Base-by-base conservation (phyloP, 1,284 basidiomycete species). In the Apiotrichum sp. region DNA sequence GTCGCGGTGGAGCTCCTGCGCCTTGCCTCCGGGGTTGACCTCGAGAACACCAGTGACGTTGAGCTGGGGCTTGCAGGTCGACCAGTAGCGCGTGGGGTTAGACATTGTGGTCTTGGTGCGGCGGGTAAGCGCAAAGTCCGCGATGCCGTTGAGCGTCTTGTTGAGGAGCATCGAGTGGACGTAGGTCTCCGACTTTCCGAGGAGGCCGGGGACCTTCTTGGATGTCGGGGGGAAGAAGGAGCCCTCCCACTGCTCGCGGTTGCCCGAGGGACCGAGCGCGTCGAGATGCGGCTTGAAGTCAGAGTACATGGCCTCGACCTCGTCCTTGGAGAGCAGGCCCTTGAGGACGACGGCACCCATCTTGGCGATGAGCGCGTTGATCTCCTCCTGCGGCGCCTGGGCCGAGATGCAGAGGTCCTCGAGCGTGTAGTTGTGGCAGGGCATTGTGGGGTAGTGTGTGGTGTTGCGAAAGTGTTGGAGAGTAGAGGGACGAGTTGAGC, bases 291-390 rank as follows among this genome's bases (percentile, higher is more conserved):
- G 58, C 58, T 59, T 46, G 42, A 59, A 59, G 58, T 59, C 58
- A 4, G 11, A n/a, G 43, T 39, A 36, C 58, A 59, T 59, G 22
- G 29, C 10, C 29, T 45, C 54, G 14, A 59, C 52, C 48, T 50
- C 54, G 16, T 56, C 54, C 39, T 47, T 42, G 34, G 51, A 51
- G 29, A 59, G 51, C 6, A 59, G 51, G 7, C 58, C 58, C 48
- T 59, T 59, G 58, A 59, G 51, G 32, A 59, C 58, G 32, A 59
- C 40, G 6, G 58, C 58, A 35, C 58, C 58, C 58, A 59, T 59
- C 48, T 59, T 59, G 50, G 43, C 58, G 48, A 59, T 59, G 13
- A 59, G 58, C 8, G 58, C 58, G 54, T 59, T 59, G 58, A 59
- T 59, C 51, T 59, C 58, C 32, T 33, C 58, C 58, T 59, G 58